A percentile compares a stretch with the other conserved stretches of the same genome.
Conservation (phyloP, 1,284 basidiomycete species). For the Stygiomarasmius scandens region DNA sequence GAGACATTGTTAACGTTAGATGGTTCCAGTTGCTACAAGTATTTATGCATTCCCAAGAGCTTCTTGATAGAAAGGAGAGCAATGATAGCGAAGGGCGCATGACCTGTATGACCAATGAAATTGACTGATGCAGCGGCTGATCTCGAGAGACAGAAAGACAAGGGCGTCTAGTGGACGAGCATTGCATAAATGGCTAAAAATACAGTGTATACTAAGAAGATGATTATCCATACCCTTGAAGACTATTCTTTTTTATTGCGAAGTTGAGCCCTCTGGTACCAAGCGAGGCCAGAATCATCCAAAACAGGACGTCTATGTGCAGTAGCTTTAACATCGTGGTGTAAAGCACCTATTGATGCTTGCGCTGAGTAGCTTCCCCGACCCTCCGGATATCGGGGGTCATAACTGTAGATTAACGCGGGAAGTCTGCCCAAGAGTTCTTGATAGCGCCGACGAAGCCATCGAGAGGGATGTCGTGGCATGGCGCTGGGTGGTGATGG, state of each 20-base stretch:
- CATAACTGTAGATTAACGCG: constrained; percentile 43
- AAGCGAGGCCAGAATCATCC: constrained; percentile 13
- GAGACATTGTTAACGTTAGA: not conserved
- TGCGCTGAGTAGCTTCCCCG: constrained; percentile 27
- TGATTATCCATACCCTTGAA: no score
- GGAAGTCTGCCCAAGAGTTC: constrained; percentile 61
- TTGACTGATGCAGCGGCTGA: no score
- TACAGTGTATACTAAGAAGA: no score
- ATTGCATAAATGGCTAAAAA: no score
- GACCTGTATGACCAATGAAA: no score
- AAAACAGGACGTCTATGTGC: constrained; percentile 6
- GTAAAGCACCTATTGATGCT: constrained; percentile 23
- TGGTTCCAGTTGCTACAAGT: no score
- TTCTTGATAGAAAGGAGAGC: no score
- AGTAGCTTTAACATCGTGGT: not conserved
- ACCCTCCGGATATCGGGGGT: not conserved
- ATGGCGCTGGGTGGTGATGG: not conserved
- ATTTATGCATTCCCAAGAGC: no score
- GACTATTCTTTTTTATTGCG: not conserved
- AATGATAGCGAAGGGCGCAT: no score
- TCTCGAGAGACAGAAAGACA: no score
- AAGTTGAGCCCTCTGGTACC: constrained; percentile 7
- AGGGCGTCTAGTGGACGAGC: no score
- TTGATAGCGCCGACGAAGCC: constrained; percentile 69
- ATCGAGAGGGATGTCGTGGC: constrained; percentile 49